A percentile compares a stretch with the other conserved stretches of the same genome.
Evolutionary conservation across 164 flowering plant species (phyloP).

Genomic region (Malania oleifera): DNA sequence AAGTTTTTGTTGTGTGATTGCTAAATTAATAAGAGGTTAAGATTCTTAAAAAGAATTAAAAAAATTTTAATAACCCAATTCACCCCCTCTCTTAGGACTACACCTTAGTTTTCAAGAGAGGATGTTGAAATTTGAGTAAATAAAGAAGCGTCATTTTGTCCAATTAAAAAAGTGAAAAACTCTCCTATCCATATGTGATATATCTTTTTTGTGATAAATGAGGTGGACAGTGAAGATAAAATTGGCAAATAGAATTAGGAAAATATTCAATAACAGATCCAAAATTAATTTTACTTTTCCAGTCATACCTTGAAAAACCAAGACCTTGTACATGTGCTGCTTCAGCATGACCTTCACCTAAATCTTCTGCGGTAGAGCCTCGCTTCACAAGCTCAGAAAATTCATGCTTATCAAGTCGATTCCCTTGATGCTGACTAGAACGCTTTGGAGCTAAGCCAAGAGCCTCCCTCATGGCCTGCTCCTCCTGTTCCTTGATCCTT

Average conservation of each 20-base stretch:
- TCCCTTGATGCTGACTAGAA: constrained; percentile 56
- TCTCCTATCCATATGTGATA: no score
- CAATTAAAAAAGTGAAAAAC: no score
- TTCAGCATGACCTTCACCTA: constrained; percentile 89
- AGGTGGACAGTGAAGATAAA: not conserved
- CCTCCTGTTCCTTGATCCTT: constrained; percentile 89
- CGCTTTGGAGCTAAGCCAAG: constrained; percentile 95
- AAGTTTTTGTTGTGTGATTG: no score
- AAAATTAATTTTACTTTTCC: not conserved
- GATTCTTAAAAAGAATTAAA: no score
- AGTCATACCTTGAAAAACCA: constrained; percentile 70
- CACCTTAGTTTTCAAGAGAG: no score
- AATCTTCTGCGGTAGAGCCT: constrained; percentile 89
- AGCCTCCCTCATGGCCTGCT: constrained; percentile 95
- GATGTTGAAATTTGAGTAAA: no score
- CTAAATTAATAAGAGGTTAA: no score
- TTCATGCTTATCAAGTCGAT: constrained; percentile 92
- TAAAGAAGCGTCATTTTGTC: no score
- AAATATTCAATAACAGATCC: not conserved
- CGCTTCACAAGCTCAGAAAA: constrained; percentile 82
- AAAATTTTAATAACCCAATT: no score
- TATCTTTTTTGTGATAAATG: no score
- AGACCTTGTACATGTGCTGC: constrained; percentile 88
- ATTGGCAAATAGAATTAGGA: not conserved
- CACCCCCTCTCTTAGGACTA: no score